These are phyloP conservation scores for Plantago coronopus DNA, from an alignment of 305 asterid species.

Conservation along the genomic window DNA sequence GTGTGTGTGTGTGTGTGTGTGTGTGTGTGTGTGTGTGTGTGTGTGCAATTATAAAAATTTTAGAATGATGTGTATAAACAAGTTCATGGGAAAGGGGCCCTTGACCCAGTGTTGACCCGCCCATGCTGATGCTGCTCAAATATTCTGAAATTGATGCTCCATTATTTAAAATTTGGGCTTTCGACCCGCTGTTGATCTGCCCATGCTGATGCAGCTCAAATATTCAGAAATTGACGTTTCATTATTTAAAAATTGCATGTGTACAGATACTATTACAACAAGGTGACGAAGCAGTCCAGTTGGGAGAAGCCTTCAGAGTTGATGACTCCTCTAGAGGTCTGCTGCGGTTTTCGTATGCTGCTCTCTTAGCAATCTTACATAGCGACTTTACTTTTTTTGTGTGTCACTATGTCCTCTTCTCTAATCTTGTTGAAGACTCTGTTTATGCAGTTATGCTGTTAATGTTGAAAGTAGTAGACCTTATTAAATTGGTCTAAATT, in stretches of 20 bases:
- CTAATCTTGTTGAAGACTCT: constrained; percentile 26
- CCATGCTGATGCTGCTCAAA: no score
- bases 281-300: constrained; percentile 79
- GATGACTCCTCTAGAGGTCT: constrained; percentile 95
- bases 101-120: no score
- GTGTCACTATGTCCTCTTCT: constrained; percentile 32
- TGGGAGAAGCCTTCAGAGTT: constrained; percentile 98
- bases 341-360: constrained; percentile 32
- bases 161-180: no score
- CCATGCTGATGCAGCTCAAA: constrained; percentile 13
- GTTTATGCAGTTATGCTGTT: constrained; percentile 35
- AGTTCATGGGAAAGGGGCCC: no score
- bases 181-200: no score
- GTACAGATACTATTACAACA: constrained; percentile 85
- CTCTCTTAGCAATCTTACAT: constrained; percentile 19
- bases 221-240: constrained; percentile 14
- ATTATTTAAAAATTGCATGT: constrained; percentile 14
- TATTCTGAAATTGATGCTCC: no score
- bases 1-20: no score
- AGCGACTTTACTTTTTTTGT: constrained; percentile 16
- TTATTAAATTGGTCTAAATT: constrained; percentile 32
- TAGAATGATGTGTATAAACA: no score
- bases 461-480: constrained; percentile 41
- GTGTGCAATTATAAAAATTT: no score
- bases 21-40: no score